Evolutionary conservation across 2,329 filamentous ascomycete genomes (phyloP).

Genomic region (Thielaviopsis musarum): DNA sequence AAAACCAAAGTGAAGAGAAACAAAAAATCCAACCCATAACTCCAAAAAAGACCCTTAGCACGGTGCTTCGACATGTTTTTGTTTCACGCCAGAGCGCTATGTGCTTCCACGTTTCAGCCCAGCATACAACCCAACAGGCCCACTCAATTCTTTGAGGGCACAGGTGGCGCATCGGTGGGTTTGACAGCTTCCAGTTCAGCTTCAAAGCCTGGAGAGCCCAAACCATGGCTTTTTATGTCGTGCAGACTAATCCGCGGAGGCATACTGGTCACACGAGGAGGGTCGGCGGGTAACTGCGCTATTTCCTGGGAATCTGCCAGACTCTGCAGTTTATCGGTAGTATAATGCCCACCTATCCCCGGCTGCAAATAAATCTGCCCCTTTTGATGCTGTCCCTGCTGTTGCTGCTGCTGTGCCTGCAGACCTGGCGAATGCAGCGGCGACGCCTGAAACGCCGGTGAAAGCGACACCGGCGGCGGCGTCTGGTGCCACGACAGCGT

Average conservation of each 20-base stretch:
- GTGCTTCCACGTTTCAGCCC: no score
- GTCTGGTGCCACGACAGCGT: neutral
- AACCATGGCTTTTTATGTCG: neutral
- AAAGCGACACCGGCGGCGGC: neutral
- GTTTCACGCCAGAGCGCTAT: no score
- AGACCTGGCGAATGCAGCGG: constrained; percentile 1
- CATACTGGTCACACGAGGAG: neutral
- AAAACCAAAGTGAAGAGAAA: no score
- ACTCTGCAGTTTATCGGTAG: neutral
- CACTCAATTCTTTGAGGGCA: no score
- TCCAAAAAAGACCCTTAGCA: no score
- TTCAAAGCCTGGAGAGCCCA: neutral
- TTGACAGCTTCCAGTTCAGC: neutral
- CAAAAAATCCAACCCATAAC: no score
- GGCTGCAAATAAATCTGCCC: neutral
- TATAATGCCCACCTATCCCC: neutral
- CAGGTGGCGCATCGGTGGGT: no score
- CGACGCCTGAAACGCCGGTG: neutral
- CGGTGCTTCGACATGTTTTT: no score
- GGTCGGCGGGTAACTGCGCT: no score
- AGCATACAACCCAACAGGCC: no score
- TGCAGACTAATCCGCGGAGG: neutral
- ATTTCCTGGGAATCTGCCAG: no score
- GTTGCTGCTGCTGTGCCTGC: neutral
- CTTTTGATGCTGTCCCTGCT: neutral